Percentiles rank a stretch among this genome's conserved stretches.
These are phyloP conservation scores for Hypomontagnella monticulosa DNA, from an alignment of 495 filamentous ascomycete species.

Conservation along the genomic window DNA sequence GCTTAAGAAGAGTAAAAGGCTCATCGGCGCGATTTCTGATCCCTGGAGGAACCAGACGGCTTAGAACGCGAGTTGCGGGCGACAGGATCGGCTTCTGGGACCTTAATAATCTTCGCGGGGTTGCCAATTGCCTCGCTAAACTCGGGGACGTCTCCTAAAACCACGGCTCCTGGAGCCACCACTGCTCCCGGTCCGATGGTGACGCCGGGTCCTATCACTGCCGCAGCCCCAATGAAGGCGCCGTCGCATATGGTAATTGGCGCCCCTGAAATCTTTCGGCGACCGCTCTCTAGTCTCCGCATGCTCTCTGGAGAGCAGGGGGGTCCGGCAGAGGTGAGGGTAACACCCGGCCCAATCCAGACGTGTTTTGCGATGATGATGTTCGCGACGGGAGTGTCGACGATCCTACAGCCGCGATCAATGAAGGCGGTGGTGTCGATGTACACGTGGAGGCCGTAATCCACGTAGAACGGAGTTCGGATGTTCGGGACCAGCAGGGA, in stretches of 20 bases:
- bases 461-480: slow-evolving; percentile 48
- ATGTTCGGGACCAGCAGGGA: slow-evolving; percentile 33
- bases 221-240: slow-evolving; percentile 38
- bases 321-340: slow-evolving; percentile 30
- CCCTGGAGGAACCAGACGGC: too few relatives aligned
- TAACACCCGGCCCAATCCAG: slow-evolving; percentile 50
- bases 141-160: slow-evolving; percentile 6
- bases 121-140: slow-evolving; percentile 2
- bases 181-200: slow-evolving; percentile 46
- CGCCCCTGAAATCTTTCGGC: slow-evolving; percentile 20
- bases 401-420: slow-evolving; percentile 49
- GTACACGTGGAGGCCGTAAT: slow-evolving; percentile 49
- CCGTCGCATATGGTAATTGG: slow-evolving; percentile 41
- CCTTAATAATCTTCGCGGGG: background rate
- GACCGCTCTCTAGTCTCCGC: background rate
- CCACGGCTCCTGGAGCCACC: slow-evolving; percentile 2
- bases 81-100: too few relatives aligned
- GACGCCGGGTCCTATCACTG: slow-evolving; percentile 47
- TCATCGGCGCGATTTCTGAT: too few relatives aligned
- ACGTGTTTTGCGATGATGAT: slow-evolving; percentile 47
- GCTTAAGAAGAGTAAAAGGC: too few relatives aligned
- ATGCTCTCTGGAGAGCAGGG: background rate
- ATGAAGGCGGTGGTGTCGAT: slow-evolving; percentile 50
- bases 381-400: slow-evolving; percentile 52
- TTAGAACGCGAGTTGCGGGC: too few relatives aligned